Evolutionary conservation across 2,329 filamentous ascomycete genomes (phyloP).

Genomic region (Aspergillus aculeatinus): DNA sequence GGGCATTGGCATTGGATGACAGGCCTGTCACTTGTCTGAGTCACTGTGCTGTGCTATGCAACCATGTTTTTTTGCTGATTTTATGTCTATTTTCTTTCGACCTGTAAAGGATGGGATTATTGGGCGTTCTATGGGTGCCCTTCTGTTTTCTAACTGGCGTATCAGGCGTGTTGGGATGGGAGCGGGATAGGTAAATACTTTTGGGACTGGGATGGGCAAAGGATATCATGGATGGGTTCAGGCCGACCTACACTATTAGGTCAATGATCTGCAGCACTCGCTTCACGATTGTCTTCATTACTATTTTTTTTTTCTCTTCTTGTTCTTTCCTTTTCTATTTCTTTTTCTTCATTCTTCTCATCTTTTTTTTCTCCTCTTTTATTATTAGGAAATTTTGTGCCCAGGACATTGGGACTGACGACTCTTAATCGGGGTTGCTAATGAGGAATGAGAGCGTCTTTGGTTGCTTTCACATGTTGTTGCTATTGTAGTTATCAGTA

Average conservation of each 20-base stretch:
- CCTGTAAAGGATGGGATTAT: constrained; percentile 24
- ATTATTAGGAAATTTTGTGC: constrained; percentile 8
- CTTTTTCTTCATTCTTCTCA: constrained; percentile 6
- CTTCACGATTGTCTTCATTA: constrained; percentile 28
- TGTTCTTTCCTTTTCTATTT: constrained; percentile 10
- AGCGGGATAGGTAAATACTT: constrained; percentile 25
- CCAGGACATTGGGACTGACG: neutral
- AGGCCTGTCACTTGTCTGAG: constrained; percentile 5
- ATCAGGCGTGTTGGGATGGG: constrained; percentile 21
- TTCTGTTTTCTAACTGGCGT: constrained; percentile 21
- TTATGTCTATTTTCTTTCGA: constrained; percentile 13
- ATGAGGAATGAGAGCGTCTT: constrained; percentile 7
- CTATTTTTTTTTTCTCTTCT: constrained; percentile 11
- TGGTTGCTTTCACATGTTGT: neutral
- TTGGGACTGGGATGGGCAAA: constrained; percentile 12
- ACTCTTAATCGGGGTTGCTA: neutral
- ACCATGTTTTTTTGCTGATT: constrained; percentile 15
- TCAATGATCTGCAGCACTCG: constrained; percentile 18
- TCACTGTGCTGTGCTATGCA: constrained; percentile 12
- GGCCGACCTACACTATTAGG: constrained; percentile 9
- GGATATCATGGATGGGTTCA: constrained; percentile 15
- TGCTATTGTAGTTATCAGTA: neutral
- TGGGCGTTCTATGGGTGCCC: constrained; percentile 21
- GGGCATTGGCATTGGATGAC: neutral
- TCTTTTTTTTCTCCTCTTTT: constrained; percentile 3